These are phyloP conservation scores for Tubosaeta sp. DNA, from an alignment of 768 basidiomycete species.

Conservation along the genomic window DNA sequence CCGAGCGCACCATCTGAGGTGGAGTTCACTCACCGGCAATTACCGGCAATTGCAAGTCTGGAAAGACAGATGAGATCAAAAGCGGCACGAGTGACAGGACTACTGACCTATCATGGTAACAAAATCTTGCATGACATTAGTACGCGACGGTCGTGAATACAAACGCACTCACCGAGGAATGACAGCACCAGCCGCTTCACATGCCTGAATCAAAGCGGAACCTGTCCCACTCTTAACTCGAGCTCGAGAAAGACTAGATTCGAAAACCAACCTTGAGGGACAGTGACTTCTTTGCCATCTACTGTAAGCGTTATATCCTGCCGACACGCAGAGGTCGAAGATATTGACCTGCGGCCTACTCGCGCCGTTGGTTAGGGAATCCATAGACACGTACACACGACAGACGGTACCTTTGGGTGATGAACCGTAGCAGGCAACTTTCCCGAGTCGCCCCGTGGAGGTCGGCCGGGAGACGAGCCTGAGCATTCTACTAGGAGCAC, in stretches of 20 bases:
- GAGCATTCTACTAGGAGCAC: constrained; percentile 45
- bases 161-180: constrained; percentile 62
- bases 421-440: constrained; percentile 43
- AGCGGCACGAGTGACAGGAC: neutral
- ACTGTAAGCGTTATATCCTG: constrained; percentile 90
- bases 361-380: constrained; percentile 1
- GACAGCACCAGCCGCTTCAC: constrained; percentile 80
- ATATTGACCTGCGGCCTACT: constrained; percentile 56
- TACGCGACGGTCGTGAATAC: constrained; percentile 1
- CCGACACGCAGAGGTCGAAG: constrained; percentile 59
- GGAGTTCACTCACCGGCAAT: constrained; percentile 71
- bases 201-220: constrained; percentile 94
- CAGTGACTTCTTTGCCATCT: constrained; percentile 96
- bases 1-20: constrained; percentile 1
- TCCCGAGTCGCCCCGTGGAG: constrained; percentile 67
- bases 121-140: constrained; percentile 50
- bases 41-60: constrained; percentile 94
- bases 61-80: constrained; percentile 1
- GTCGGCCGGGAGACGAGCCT: constrained; percentile 67
- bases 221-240: constrained; percentile 41
- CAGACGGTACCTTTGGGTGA: constrained; percentile 30
- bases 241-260: constrained; percentile 1
- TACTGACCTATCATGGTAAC: constrained; percentile 77
- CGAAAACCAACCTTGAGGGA: constrained; percentile 79
- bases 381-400: neutral